phyloP scores from a whole-genome alignment of 768 basidiomycete species.

The Suillus lakei region DNA sequence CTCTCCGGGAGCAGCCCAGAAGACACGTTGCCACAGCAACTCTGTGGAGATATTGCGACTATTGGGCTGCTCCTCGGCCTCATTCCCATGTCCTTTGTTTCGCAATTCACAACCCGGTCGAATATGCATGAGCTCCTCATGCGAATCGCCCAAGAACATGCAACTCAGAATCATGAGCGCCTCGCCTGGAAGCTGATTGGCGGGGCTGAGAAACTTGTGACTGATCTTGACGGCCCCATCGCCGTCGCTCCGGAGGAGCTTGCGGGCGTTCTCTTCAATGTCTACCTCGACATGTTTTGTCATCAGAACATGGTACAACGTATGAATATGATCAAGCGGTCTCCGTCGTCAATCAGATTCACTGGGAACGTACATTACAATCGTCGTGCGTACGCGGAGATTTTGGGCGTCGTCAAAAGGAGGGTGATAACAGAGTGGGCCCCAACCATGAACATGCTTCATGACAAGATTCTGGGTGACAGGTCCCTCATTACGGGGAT shows the following conservation, averaged over 20 bases:
- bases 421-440: conserved; percentile 47
- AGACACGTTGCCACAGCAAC: conserved; percentile 23
- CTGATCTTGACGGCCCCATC: background rate
- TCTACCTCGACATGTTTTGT: too few species aligned
- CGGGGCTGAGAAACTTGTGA: background rate
- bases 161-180: conserved; percentile 24
- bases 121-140: conserved; percentile 26
- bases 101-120: conserved; percentile 33
- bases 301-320: conserved; percentile 27
- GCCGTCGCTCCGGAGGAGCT: conserved; percentile 27
- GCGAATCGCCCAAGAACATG: background rate
- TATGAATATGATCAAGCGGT: conserved; percentile 14
- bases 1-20: conserved; percentile 20
- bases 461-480: conserved; percentile 19
- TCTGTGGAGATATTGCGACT: too few species aligned
- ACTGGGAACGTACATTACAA: conserved; percentile 47
- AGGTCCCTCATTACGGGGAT: conserved; percentile 26
- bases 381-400: conserved; percentile 49
- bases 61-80: conserved; percentile 32
- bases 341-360: conserved; percentile 1
- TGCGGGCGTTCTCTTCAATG: conserved; percentile 26
- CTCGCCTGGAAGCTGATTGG: conserved; percentile 34
- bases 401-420: conserved; percentile 47
- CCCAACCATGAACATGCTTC: conserved; percentile 40
- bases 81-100: conserved; percentile 26